phyloP scores from a whole-genome alignment of 2,329 filamentous ascomycete species.

The Plectosphaerella cucumerina region DNA sequence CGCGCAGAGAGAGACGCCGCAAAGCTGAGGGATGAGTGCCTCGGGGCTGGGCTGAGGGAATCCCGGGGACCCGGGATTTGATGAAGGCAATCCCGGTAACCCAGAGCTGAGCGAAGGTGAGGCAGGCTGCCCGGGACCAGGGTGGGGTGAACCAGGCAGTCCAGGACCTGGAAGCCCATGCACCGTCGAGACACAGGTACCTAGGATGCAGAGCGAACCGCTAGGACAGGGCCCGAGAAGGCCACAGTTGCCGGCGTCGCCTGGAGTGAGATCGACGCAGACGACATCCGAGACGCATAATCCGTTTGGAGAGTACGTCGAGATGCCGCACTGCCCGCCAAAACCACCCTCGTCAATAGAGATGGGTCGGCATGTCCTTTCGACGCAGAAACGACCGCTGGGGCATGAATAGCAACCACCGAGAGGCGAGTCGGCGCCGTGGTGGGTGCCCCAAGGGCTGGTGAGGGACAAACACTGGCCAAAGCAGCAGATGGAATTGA shows the following conservation, averaged over 20 bases:
- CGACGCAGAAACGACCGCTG: not conserved
- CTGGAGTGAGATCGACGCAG: not conserved
- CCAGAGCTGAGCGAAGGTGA: no score
- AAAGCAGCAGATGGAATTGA: slow-evolving; percentile 1
- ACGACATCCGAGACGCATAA: not conserved
- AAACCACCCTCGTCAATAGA: not conserved
- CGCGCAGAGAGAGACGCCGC: not conserved
- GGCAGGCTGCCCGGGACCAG: no score
- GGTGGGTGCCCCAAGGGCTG: not conserved
- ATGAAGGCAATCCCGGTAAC: no score
- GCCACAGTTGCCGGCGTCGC: not conserved
- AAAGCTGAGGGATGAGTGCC: not conserved
- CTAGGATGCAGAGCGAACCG: not conserved
- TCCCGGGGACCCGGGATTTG: no score
- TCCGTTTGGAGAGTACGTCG: not conserved
- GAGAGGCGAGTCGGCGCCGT: not conserved
- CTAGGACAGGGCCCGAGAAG: not conserved
- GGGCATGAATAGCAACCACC: not conserved
- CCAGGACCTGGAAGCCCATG: not conserved
- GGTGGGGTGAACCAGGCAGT: not conserved
- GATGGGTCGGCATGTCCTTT: not conserved
- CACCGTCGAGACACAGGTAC: not conserved
- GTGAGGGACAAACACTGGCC: not conserved
- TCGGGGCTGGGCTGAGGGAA: no score
- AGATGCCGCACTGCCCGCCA: not conserved